phyloP scores from a whole-genome alignment of 1,284 basidiomycete species.

The Boletellus sp. region DNA sequence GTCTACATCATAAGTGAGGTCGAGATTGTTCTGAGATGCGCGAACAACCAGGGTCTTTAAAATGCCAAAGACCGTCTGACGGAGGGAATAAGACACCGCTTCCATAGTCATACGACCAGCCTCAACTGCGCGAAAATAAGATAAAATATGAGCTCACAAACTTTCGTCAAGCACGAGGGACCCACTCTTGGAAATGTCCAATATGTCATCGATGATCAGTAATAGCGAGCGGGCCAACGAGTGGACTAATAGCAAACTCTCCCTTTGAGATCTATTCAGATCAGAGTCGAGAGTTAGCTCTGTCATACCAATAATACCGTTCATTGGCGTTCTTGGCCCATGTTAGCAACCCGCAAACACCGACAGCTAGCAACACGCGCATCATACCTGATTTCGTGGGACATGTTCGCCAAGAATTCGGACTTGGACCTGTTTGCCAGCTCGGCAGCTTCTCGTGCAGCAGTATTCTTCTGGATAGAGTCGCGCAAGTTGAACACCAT shows the following conservation, averaged over 20 bases:
- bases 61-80: constrained; percentile 95
- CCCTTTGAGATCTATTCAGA: constrained; percentile 83
- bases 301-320: constrained; percentile 99
- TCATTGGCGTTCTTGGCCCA: constrained; percentile 85
- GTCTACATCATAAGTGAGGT: constrained; percentile 96
- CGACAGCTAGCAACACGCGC: constrained; percentile 4
- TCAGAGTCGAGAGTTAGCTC: constrained; percentile 95
- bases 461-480: constrained; percentile 98
- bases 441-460: constrained; percentile 96
- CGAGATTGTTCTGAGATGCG: constrained; percentile 95
- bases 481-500: constrained; percentile 99
- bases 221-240: constrained; percentile 91
- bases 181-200: constrained; percentile 97
- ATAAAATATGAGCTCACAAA: constrained; percentile 8
- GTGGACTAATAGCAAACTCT: constrained; percentile 95
- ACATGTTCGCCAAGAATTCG: constrained; percentile 98
- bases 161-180: constrained; percentile 14
- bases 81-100: constrained; percentile 95
- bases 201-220: constrained; percentile 96
- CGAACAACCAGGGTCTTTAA: constrained; percentile 98
- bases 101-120: constrained; percentile 99
- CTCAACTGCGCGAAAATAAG: constrained; percentile 60
- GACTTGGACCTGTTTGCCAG: constrained; percentile 94
- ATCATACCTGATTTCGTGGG: constrained; percentile 86
- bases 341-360: constrained; percentile 11